Conservation (phyloP, 805 yeast genomes). For the Sugiyamaella qingdaonensis region DNA sequence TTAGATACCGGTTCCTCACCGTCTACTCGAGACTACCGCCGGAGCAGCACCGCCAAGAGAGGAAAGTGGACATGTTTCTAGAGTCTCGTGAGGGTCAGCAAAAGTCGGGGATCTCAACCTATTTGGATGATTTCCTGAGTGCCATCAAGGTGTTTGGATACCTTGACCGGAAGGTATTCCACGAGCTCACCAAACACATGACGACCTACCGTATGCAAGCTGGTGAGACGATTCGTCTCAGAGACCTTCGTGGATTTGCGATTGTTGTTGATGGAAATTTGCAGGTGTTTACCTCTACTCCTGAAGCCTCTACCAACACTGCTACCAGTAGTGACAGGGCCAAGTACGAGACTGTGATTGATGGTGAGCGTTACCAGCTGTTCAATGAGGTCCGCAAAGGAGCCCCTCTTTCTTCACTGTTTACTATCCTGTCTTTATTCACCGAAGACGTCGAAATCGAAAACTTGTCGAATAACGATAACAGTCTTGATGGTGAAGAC, state of each 20-base stretch:
- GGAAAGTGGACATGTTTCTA: conserved; percentile 45
- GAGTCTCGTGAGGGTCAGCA: conserved; percentile 35
- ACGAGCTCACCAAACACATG: conserved; percentile 87
- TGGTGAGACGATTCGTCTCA: conserved; percentile 71
- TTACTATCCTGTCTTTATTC: conserved; percentile 74
- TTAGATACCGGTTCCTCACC: conserved; percentile 62
- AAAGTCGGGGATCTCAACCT: conserved; percentile 52
- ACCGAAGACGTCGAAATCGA: conserved; percentile 40
- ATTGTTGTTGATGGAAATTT: conserved; percentile 90
- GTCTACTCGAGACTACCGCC: conserved; percentile 54
- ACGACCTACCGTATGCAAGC: conserved; percentile 76
- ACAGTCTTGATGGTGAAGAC: not conserved
- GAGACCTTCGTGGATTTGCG: conserved; percentile 77
- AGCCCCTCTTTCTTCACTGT: conserved; percentile 76
- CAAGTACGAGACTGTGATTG: conserved; percentile 25
- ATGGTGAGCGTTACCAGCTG: conserved; percentile 63
- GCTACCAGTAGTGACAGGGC: not conserved
- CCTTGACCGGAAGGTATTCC: conserved; percentile 83
- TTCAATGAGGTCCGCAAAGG: conserved; percentile 80
- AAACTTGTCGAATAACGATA: not conserved
- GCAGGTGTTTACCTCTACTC: conserved; percentile 65
- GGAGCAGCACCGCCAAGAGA: conserved; percentile 42
- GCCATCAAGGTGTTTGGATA: conserved; percentile 95
- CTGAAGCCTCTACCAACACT: not conserved
- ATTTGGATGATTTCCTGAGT: conserved; percentile 80